phyloP scores from a whole-genome alignment of 2,329 filamentous ascomycete species.

The Alternaria infectoria region DNA sequence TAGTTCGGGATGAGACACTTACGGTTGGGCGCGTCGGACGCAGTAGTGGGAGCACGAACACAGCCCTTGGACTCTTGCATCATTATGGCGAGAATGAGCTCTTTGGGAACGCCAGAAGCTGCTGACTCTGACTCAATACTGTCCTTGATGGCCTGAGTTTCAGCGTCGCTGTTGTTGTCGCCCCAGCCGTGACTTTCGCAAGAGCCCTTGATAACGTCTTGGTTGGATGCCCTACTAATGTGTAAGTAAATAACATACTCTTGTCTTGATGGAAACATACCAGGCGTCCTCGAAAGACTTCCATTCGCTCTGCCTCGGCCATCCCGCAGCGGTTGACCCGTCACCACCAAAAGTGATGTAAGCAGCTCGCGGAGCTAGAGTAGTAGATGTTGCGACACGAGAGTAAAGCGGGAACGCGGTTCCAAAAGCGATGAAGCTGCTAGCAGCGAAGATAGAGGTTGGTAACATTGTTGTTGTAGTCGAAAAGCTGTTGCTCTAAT shows the following conservation, averaged over 20 bases:
- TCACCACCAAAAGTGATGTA: slow-evolving; percentile 44
- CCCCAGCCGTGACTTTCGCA: slow-evolving; percentile 44
- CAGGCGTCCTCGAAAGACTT: slow-evolving; percentile 44
- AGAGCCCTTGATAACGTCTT: slow-evolving; percentile 42
- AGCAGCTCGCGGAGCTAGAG: slow-evolving; percentile 24
- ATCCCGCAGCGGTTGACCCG: slow-evolving; percentile 44
- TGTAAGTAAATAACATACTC: slow-evolving; percentile 2
- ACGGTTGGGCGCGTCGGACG: slow-evolving; percentile 50
- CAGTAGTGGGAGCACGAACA: slow-evolving; percentile 53
- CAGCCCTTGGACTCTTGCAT: slow-evolving; percentile 58
- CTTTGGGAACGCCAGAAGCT: slow-evolving; percentile 45
- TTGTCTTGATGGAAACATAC: slow-evolving; percentile 16
- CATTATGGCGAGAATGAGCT: slow-evolving; percentile 54
- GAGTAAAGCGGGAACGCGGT: slow-evolving; percentile 28
- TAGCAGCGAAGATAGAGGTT: slow-evolving; percentile 20
- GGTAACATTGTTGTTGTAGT: neutral
- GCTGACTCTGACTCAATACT: slow-evolving; percentile 44
- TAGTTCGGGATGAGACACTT: neutral
- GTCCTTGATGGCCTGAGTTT: slow-evolving; percentile 47
- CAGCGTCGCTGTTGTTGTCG: slow-evolving; percentile 48
- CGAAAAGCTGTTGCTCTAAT: neutral
- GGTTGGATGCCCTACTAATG: slow-evolving; percentile 41
- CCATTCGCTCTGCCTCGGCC: slow-evolving; percentile 47
- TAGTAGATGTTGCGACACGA: slow-evolving; percentile 8
- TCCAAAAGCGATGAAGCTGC: slow-evolving; percentile 36